Base-by-base conservation (phyloP, 768 basidiomycete genomes). In the Boletus sp. region DNA sequence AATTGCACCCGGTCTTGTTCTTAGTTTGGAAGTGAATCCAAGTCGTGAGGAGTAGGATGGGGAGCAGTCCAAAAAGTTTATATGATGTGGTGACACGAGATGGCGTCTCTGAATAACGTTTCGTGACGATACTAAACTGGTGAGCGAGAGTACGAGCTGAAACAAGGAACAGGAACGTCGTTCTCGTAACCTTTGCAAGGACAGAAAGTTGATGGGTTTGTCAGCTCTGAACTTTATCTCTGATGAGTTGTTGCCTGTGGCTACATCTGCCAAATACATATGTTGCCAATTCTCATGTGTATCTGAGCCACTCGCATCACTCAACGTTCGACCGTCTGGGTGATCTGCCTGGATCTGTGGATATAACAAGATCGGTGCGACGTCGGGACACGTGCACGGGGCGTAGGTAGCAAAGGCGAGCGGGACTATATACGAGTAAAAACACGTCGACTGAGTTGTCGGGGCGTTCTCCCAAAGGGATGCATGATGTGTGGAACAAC, bases 221-320 rank as follows among this genome's bases (percentile, higher is more conserved):
- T 64, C 50, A 56, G 39, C 41, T 32, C 15, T 29, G 50, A 64
- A 59, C 42, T 49, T 42, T 59, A 63, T 65, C 49, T 43, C 34
- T 53, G 43, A 51, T 46, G 50, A 41, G 38, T 25, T 41, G 39
- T 8, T n/a, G n/a, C 13, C 5, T 3, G 14, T 9, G 6, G 4
- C 43, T 49, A 27, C 57, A 30, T 34, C 33, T 52, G 42, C 32
- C n/a, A 29, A 19, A 17, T 25, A 25, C 3, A 25, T 14, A 14
- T 29, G 44, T 14, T 32, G 44, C 11, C 29, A 29, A 32, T 52
- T 57, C 47, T 32, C 42, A 37, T 41, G 45, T 13, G 27, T 25
- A 17, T 47, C 49, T 27, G 53, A 39, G 15, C 27, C 32, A 38
- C 49, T 21, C 29, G 33, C 42, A 27, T 25, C 39, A 25, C 39